Conservation (phyloP, 140 eudicot species). For the Senecio squalidus region DNA sequence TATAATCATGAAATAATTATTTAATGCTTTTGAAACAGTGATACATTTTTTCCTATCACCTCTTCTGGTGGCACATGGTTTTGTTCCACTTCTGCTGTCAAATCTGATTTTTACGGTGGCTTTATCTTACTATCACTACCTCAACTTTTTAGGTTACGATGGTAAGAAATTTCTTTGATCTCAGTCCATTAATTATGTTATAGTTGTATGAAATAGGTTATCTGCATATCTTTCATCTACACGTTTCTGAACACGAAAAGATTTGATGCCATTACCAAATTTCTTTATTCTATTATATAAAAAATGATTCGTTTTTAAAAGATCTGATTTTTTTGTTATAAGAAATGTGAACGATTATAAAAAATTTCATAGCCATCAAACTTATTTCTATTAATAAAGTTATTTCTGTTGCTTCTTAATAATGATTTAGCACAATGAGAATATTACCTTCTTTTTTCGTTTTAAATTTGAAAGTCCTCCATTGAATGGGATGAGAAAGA, state of each 20-base stretch:
- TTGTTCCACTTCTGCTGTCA: slow-evolving; percentile 80
- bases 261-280: slow-evolving; percentile 1
- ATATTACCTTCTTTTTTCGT: slow-evolving; percentile 7
- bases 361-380: background rate
- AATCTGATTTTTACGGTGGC: slow-evolving; percentile 83
- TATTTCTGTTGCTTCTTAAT: background rate
- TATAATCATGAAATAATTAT: background rate
- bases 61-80: slow-evolving; percentile 85
- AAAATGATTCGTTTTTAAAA: background rate
- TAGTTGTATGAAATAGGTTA: background rate
- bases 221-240: slow-evolving; percentile 4
- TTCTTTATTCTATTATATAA: background rate
- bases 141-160: slow-evolving; percentile 88
- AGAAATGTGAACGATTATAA: slow-evolving; percentile 13
- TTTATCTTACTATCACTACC: slow-evolving; percentile 90
- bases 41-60: slow-evolving; percentile 91
- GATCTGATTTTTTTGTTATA: background rate
- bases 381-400: background rate
- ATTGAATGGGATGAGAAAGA: too few relatives aligned
- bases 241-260: slow-evolving; percentile 3
- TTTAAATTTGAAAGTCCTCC: too few relatives aligned
- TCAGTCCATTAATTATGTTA: background rate
- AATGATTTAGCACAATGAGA: background rate
- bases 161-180: slow-evolving; percentile 41
- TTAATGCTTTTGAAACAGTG: slow-evolving; percentile 52